Percentiles rank a stretch among this genome's conserved stretches.
These are phyloP conservation scores for Nicotiana noctiflora DNA, from an alignment of 257 asterid genomes.

Conservation along the genomic window DNA sequence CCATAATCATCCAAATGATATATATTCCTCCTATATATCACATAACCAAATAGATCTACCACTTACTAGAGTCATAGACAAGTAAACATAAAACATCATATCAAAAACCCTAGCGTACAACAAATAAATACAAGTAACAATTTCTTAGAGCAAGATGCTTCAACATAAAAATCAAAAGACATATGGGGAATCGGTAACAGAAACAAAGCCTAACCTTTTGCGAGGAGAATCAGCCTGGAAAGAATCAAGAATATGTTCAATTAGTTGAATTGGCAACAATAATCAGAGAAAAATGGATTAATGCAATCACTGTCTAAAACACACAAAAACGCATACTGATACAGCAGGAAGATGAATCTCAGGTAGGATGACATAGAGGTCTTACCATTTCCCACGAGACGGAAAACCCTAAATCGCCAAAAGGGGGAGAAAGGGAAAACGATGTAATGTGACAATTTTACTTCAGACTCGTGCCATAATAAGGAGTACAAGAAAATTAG, in stretches of 20 bases:
- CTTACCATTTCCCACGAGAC: constrained; percentile 9
- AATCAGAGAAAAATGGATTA: not conserved
- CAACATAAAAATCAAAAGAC: not conserved
- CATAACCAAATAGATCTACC: not conserved
- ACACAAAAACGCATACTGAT: too few relatives aligned
- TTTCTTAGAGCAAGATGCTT: not conserved
- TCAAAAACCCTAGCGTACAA: not conserved
- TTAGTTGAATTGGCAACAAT: not conserved
- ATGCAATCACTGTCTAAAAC: not conserved
- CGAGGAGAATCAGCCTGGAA: constrained; percentile 16
- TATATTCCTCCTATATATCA: not conserved
- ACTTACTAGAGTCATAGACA: not conserved
- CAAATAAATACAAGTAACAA: not conserved
- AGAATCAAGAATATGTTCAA: not conserved
- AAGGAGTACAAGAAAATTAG: not conserved
- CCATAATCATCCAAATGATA: not conserved
- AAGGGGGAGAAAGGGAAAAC: not conserved
- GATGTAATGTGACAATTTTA: not conserved
- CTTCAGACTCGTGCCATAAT: not conserved
- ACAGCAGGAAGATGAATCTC: not conserved
- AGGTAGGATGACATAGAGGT: not conserved
- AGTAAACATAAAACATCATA: not conserved
- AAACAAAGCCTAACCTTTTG: not conserved
- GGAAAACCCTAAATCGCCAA: constrained; percentile 4
- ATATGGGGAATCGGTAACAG: not conserved